A percentile compares a stretch with the other conserved stretches of the same genome.
These are phyloP conservation scores for Chamaenerion angustifolium DNA, from an alignment of 345 rosid genomes.

Conservation along the genomic window DNA sequence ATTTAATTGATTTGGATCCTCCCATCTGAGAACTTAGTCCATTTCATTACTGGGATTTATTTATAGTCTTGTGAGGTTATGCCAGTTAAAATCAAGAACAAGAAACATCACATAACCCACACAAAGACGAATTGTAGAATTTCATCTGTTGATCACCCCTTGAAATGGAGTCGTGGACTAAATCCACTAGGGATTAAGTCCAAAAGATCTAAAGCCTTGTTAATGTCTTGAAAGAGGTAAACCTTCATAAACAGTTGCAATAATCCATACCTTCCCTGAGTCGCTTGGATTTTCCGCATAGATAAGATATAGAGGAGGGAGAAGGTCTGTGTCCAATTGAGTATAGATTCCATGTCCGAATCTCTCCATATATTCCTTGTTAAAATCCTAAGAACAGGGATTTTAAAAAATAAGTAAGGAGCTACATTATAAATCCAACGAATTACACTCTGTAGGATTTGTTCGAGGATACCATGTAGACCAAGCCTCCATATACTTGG, in stretches of 20 bases:
- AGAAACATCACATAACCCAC: too few relatives aligned
- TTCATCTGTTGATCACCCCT: too few relatives aligned
- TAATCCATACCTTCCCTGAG: slow-evolving; percentile 74
- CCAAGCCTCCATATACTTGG: slow-evolving; percentile 91
- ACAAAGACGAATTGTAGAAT: too few relatives aligned
- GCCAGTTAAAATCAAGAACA: too few relatives aligned
- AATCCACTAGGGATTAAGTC: too few relatives aligned
- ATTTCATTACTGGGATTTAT: too few relatives aligned
- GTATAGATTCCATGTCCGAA: slow-evolving; percentile 75
- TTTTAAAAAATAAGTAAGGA: neutral
- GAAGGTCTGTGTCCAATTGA: slow-evolving; percentile 65
- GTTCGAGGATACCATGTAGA: slow-evolving; percentile 53
- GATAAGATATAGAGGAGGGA: slow-evolving; percentile 76
- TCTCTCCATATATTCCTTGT: slow-evolving; percentile 65
- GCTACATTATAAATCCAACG: neutral
- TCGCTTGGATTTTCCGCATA: slow-evolving; percentile 96
- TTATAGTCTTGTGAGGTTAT: too few relatives aligned
- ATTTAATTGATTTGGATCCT: too few relatives aligned
- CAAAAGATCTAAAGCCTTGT: neutral
- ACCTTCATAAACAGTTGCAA: neutral
- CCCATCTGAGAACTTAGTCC: too few relatives aligned
- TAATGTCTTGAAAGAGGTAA: neutral
- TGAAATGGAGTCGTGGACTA: too few relatives aligned
- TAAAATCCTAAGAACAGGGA: slow-evolving; percentile 46
- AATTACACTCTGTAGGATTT: neutral